Evolutionary conservation across 2,329 filamentous ascomycete genomes (phyloP).

Genomic region (Ophiostoma sp.): DNA sequence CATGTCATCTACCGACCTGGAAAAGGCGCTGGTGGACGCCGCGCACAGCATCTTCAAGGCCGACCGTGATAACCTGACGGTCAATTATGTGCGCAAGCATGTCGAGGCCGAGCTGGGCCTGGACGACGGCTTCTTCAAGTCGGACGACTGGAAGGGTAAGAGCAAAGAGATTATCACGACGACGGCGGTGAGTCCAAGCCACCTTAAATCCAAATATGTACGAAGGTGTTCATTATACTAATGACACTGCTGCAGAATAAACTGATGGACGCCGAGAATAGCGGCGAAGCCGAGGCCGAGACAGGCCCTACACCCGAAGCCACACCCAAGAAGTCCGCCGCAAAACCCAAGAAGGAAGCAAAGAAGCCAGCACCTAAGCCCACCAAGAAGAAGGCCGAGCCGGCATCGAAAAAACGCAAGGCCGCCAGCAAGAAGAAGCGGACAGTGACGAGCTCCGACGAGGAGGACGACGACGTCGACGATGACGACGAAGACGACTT

Average conservation of each 20-base stretch:
- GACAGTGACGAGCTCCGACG: constrained; percentile 1
- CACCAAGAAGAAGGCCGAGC: constrained; percentile 30
- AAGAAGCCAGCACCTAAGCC: background rate
- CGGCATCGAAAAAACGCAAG: constrained; percentile 24
- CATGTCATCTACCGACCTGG: constrained; percentile 35
- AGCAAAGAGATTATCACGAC: constrained; percentile 60
- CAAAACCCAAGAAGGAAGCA: background rate
- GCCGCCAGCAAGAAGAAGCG: constrained; percentile 5
- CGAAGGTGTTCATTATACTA: background rate
- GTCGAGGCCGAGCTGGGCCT: constrained; percentile 52
- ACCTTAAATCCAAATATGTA: too few species aligned
- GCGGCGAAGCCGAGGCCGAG: background rate
- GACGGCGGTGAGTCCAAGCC: constrained; percentile 47
- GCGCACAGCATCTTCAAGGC: constrained; percentile 49
- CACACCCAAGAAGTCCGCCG: background rate
- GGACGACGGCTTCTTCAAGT: constrained; percentile 52
- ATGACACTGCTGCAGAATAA: constrained; percentile 16
- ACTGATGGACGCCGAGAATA: constrained; percentile 24
- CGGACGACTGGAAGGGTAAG: constrained; percentile 55
- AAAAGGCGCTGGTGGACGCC: constrained; percentile 48
- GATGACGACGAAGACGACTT: constrained; percentile 20
- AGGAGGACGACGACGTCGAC: constrained; percentile 22
- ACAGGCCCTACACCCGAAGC: constrained; percentile 16
- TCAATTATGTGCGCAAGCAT: constrained; percentile 57
- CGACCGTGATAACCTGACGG: constrained; percentile 51